Evolutionary conservation across 2,329 filamentous ascomycete species (phyloP).

Genomic region (Bipolaris bicolor): DNA sequence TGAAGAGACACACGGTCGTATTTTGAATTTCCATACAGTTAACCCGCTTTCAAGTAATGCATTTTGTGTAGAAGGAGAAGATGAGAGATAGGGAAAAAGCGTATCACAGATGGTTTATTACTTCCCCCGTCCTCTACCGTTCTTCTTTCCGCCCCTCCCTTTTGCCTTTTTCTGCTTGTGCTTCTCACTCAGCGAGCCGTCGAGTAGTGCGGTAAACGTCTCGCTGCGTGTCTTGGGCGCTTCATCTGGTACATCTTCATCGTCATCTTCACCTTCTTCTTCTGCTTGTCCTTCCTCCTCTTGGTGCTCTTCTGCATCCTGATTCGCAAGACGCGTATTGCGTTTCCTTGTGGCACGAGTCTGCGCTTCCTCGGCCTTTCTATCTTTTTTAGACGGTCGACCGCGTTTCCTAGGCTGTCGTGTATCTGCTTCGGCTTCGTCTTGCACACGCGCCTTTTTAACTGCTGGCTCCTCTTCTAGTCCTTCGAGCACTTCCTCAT

Average conservation of each 20-base stretch:
- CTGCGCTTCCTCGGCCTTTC: constrained; percentile 8
- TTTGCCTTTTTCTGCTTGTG: constrained; percentile 18
- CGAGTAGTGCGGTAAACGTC: constrained; percentile 32
- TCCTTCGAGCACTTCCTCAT: constrained; percentile 20
- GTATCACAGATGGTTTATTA: not conserved
- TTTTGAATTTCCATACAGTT: too few species aligned
- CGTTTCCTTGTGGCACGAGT: constrained; percentile 6
- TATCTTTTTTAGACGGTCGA: constrained; percentile 12
- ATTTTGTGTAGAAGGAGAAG: too few species aligned
- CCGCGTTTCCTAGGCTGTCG: constrained; percentile 13
- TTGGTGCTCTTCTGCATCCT: not conserved
- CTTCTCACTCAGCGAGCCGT: constrained; percentile 23
- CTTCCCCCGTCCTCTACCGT: not conserved
- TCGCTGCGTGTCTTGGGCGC: constrained; percentile 34
- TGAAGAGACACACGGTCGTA: too few species aligned
- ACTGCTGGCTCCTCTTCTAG: constrained; percentile 17
- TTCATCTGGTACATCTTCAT: constrained; percentile 1
- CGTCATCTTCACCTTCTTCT: not conserved
- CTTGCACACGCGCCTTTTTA: constrained; percentile 19
- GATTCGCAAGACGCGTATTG: constrained; percentile 14
- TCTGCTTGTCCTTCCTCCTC: not conserved
- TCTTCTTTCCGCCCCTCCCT: not conserved
- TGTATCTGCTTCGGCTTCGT: not conserved
- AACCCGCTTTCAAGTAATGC: too few species aligned
- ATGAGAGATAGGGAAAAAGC: too few species aligned